These are phyloP conservation scores for Gastrolobium villosum DNA, from an alignment of 306 rosid genomes.

Conservation along the genomic window DNA sequence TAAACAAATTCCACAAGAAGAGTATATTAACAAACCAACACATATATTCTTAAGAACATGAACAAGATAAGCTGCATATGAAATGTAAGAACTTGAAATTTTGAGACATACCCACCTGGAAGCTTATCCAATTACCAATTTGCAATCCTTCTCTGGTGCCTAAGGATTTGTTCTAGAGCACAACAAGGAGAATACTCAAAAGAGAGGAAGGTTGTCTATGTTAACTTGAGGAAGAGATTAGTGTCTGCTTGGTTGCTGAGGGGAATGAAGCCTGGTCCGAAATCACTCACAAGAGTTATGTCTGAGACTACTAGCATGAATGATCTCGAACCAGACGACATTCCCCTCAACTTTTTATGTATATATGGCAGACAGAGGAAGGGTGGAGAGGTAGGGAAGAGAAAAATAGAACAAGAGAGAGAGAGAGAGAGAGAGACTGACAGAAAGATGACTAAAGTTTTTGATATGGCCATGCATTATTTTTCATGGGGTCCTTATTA, in stretches of 20 bases:
- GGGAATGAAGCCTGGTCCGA: constrained; percentile 99
- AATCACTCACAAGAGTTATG: constrained; percentile 52
- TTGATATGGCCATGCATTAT: constrained; percentile 84
- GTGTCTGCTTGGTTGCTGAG: constrained; percentile 56
- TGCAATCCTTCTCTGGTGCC: constrained; percentile 27
- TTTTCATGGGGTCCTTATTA: constrained; percentile 72
- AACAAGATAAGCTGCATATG: constrained; percentile 33
- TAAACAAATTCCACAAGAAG: constrained; percentile 2
- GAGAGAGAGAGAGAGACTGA: constrained; percentile 47
- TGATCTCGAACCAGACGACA: constrained; percentile 81
- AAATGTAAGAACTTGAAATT: constrained; percentile 28
- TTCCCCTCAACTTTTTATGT: constrained; percentile 75
- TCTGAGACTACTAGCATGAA: constrained; percentile 53
- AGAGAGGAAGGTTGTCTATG: background rate
- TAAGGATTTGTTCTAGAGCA: constrained; percentile 22
- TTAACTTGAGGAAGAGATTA: background rate
- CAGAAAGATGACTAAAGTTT: constrained; percentile 41
- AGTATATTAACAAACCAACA: constrained; percentile 40
- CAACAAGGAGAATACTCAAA: constrained; percentile 9
- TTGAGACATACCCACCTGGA: constrained; percentile 46
- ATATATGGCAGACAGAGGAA: constrained; percentile 51
- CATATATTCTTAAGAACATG: constrained; percentile 35
- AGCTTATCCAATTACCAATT: constrained; percentile 40
- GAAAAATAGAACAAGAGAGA: constrained; percentile 37
- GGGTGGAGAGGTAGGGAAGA: constrained; percentile 41